Base-by-base conservation (phyloP, 768 basidiomycete species). In the Mycena rebaudengoi region DNA sequence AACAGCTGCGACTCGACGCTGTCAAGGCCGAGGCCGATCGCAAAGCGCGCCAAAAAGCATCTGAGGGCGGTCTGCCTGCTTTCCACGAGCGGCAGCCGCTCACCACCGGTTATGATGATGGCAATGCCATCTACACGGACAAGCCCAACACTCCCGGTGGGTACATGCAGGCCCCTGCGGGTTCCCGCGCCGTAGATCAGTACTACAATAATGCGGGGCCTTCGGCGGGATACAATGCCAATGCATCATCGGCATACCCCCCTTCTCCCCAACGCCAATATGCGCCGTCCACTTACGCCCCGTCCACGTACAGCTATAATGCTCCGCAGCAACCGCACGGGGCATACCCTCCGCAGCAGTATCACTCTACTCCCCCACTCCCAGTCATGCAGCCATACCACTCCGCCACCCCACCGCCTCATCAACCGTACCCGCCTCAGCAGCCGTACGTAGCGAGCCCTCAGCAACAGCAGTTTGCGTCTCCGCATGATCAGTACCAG, bases 21-120 rank as follows among this genome's bases (percentile, higher is more conserved):
- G 88, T 95, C 68, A 94, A 93, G 71, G 93, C 94, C 10, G 94
- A 95, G 72, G 89, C 86, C 7, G 93, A 95, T 69, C 85, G 94
- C 64, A 95, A 94, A 73, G 90, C 90, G 13, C 83, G 83, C 32
- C 88, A 88, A 65, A 79, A 82, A 10, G 77, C 77, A 40, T 77
- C 78, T 14, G 92, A 93, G 77, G 79, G 80, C 57, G 94, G 94
- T 18, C 74, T 95, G 1, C 92, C 93, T 11, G 84, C 90, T 10
- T 92, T 95, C 77, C 78, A 86, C 33, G 93, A 94, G 74, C 84
- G 86, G 30, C 87, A 89, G 60, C 93, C 93, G 20, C 82, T 95
- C 32, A 68, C 55, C 58, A 88, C 88, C 13, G 83, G 78, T 4
- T 84, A 84, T 25, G 73, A 85, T 5, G 87, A 88, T 18, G 86